Base-by-base conservation (phyloP, 2,329 filamentous ascomycete genomes). In the Lecanicillium sp. region DNA sequence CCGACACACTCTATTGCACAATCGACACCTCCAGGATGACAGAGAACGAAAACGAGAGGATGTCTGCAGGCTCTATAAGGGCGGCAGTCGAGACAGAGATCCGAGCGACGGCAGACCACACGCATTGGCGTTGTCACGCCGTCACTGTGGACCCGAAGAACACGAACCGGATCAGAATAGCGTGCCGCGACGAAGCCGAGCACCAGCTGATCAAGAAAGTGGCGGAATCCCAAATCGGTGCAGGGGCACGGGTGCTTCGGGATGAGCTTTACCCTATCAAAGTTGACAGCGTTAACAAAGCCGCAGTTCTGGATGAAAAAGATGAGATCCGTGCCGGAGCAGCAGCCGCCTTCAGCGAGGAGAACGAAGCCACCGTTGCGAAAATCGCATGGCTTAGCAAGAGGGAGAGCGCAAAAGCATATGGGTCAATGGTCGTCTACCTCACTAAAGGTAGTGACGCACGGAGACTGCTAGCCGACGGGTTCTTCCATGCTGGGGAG, bases 371-470 rank as follows among this genome's bases (percentile, higher is more conserved):
- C 14, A 22, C 39, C 17, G 36, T 54, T 30, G 45, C 45, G 4
- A 55, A 53, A 40, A 47, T 55, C 17, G 39, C 22, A 18, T 53
- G 46, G 49, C 46, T 55, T 4, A 55, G 49, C 43, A 47, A 46
- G 7, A 49, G 43, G 32, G 36, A 45, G 15, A 33, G 33, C 13
- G n/a, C 33, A 19, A 53, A 54, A 42, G 47, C 45, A 35, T 46
- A 51, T 39, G 46, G 50, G n/a, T 53, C 49, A 11, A 54, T 54
- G 46, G 50, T 50, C 27, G 39, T 46, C 9, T 44, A 44, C 28
- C n/a, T 29, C 10, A 29, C 28, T 15, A 29, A 29, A 29, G 28
- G 3, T 13, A 14, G 28, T 29, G 45, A 52, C 22, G 44, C 43
- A 25, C 34, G 37, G 31, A 36, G 44, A 31, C 36, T 51, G 29